Evolutionary conservation across 2,329 filamentous ascomycete species (phyloP), one percentile per base, ranked within the genome.

Genomic region (Botrytis squamosa): DNA sequence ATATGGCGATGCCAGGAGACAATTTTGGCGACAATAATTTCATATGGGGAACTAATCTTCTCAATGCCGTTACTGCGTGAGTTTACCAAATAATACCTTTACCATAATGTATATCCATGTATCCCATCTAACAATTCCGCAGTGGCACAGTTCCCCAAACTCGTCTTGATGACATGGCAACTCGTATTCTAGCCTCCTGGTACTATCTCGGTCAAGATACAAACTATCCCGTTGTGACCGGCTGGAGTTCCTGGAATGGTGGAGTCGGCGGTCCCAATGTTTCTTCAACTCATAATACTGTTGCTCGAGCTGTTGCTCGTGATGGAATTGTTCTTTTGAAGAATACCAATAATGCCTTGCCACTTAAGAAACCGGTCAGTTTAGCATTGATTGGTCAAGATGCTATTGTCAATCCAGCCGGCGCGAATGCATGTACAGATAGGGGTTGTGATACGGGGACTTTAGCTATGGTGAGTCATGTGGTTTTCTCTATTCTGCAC

Each of bases 1-100:
- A 95, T 81, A 93, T 94, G 92, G 90, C 90, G 3, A 95, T 95
- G 92, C 92, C 92, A 0, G 93, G 93, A 74, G 89, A 84, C 70
- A 84, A 88, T 77, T 89, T 82, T 79, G 88, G 88, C 80, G 84
- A 86, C 64, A 82, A 82, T 46, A 75, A 75, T 25, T 81, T 88
- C 4, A 84, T 87, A 55, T 90, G 89, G 88, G 89, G 89, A 0
- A 81, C 84, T 16, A 84, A 84, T 75, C 85, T 91, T 25, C 83
- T 83, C 71, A 83, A 79, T 66, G 88, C 88, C 40, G 83, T 91
- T 75, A 81, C 69, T 80, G 81, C 76, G 80, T 82, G 25, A 82
- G 73, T 65, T 8, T 8, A 1, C 77, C 22, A 38, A 49, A 4
- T n/a, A 36, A 59, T 38, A 22, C 33, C n/a, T 55, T 55, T 5